Evolutionary conservation across 1,284 basidiomycete species (phyloP).

Genomic region (Cerrena zonata): DNA sequence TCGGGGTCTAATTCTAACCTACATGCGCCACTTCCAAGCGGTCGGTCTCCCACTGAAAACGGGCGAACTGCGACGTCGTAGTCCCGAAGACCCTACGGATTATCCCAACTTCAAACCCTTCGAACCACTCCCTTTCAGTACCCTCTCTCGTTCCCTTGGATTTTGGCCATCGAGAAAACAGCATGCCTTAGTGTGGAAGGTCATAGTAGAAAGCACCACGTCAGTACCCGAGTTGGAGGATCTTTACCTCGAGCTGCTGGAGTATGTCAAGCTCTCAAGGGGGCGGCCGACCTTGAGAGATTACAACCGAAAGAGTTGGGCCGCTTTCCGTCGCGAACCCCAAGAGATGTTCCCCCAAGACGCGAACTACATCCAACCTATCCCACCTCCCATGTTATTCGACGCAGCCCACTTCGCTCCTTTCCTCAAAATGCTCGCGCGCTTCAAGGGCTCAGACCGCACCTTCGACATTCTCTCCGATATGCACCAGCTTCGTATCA

Average conservation of each 20-base stretch:
- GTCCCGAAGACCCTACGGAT: not conserved
- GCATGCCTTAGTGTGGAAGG: constrained; percentile 35
- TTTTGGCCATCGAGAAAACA: not conserved
- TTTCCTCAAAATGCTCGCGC: constrained; percentile 21
- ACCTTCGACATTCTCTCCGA: constrained; percentile 27
- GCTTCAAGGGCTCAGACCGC: not conserved
- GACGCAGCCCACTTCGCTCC: constrained; percentile 21
- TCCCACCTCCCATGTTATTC: constrained; percentile 14
- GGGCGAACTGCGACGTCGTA: constrained; percentile 2
- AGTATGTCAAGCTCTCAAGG: constrained; percentile 5
- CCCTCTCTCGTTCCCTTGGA: not conserved
- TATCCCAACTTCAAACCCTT: not conserved
- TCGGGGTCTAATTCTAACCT: constrained; percentile 20
- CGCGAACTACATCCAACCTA: constrained; percentile 3
- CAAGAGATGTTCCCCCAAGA: not conserved
- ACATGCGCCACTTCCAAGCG: constrained; percentile 29
- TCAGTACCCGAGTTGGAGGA: constrained; percentile 9
- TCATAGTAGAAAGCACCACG: constrained; percentile 17
- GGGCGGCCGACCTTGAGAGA: not conserved
- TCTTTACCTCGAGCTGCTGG: constrained; percentile 28
- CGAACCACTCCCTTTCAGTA: not conserved
- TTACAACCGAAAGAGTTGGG: not conserved
- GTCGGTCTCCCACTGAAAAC: constrained; percentile 29
- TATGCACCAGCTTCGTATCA: constrained; percentile 28
- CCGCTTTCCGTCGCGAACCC: not conserved